Evolutionary conservation across 768 basidiomycete genomes (phyloP), one percentile per base, ranked within the genome.

Genomic region (Rhodotorula kratochvilovae): DNA sequence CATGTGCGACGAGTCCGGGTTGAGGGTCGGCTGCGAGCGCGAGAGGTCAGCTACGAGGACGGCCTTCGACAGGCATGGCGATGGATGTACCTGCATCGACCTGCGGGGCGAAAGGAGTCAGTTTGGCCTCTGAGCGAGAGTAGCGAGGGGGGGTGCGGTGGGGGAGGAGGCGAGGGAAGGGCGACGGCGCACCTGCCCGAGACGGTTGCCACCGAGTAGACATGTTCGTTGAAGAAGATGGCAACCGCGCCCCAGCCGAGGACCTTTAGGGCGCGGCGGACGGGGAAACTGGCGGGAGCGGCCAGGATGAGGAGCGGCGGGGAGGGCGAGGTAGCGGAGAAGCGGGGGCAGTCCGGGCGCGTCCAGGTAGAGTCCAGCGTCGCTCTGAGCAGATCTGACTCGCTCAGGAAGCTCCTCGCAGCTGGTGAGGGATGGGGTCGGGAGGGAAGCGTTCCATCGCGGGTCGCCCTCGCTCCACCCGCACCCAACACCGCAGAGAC

Each of bases 31-130:
- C 77, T 78, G 66, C 11, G 25, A 21, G 48, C 29, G 16, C 2
- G 62, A 4, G 6, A 29, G 51, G 7, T 19, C 16, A 21, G 45
- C n/a, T 7, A 17, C n/a, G n/a, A n/a, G n/a, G 19, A 1, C 23
- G 7, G 7, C 6, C 46, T 27, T 6, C 19, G 5, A 48, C 19
- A 27, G 46, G 31, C 4, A 21, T 36, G 27, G 16, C 0, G 17
- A 16, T n/a, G 5, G 19, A 45, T 61, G n/a, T n/a, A 70, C 77
- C 68, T 78, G 77, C 77, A 78, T 78, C 0, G 77, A 77, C 56
- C 77, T 78, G 45, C 5, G 42, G 29, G 12, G 5, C 12, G 36
- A 43, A 13, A 56, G 50, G 1, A 13, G 27, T 29, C 12, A 31
- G 42, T 8, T 27, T 23, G 56, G 16, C 27, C n/a, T n/a, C n/a